Evolutionary conservation across 495 filamentous ascomycete species (phyloP), one percentile per base, ranked within the genome.

Genomic region (Penicillium argentinense): DNA sequence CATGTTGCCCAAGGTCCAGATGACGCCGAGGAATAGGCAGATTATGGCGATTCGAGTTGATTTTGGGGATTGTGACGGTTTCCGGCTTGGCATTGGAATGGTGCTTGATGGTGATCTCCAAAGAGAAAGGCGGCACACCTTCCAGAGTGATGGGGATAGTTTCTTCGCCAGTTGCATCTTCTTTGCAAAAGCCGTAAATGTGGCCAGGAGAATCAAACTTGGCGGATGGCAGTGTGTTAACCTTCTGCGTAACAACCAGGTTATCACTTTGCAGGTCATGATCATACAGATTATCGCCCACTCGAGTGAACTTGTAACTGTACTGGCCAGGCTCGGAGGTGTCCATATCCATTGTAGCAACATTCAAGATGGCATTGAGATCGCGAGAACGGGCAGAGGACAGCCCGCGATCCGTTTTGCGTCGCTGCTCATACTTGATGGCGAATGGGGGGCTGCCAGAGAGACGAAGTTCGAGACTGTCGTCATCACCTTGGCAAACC

Each of bases 401-500:
- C 3, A 81, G 74, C 3, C 84, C 85, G 42, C 80, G 75, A 25
- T 77, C 69, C 9, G 82, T 75, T 47, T 84, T 86, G 19, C 85
- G 77, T 42, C 78, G 78, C 54, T 90, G 76, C 54, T 90, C 83
- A 62, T 96, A 98, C 49, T 90, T 78, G 25, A 95, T 77, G 50
- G 80, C 76, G 54, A 85, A 97, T 2, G 93, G 93, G n/a, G 89
- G 80, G 67, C 75, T 83, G 75, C 91, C 91, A 49, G 76, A 77
- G 48, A 98, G 77, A 16, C 76, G 70, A 38, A 97, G 67, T 54
- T 96, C 91, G 39, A 96, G 80, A 19, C 82, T 80, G 58, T 96
- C 92, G 49, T 92, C 86, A 39, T 97, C 92, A 13, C 93, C 92
- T 68, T 98, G 89, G 55, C 93, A 98, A 40, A 98, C 82, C 50